phyloP scores from a whole-genome alignment of 2,329 filamentous ascomycete genomes.

The Exophiala alcalophila region DNA sequence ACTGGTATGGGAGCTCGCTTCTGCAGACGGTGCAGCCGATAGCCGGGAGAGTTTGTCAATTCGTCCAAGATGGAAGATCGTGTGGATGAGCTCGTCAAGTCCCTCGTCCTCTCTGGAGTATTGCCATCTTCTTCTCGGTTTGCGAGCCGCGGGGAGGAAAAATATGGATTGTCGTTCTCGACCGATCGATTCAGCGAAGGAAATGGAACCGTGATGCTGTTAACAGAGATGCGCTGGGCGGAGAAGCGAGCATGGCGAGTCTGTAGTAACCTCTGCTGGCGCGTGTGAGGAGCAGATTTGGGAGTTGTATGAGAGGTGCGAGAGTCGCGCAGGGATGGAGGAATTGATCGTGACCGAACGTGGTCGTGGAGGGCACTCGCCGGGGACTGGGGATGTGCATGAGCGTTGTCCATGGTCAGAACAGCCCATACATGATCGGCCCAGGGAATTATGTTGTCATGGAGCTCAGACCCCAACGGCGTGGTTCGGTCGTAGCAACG shows the following conservation, averaged over 20 bases:
- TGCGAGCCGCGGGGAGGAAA: slow-evolving; percentile 9
- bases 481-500: slow-evolving; percentile 12
- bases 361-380: slow-evolving; percentile 16
- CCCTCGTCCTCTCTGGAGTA: slow-evolving; percentile 2
- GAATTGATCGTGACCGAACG: slow-evolving; percentile 18
- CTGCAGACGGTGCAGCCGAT: slow-evolving; percentile 13
- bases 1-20: slow-evolving; percentile 25
- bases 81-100: slow-evolving; percentile 14
- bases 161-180: slow-evolving; percentile 19
- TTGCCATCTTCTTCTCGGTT: slow-evolving; percentile 21
- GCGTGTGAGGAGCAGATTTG: slow-evolving; percentile 22
- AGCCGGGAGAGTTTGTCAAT: slow-evolving; percentile 24
- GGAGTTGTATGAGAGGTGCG: slow-evolving; percentile 13
- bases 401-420: slow-evolving; percentile 23
- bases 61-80: slow-evolving; percentile 25
- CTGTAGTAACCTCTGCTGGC: slow-evolving; percentile 27
- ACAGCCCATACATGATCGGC: too few species aligned
- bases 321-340: slow-evolving; percentile 15
- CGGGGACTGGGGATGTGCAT: slow-evolving; percentile 21
- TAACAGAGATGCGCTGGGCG: slow-evolving; percentile 26
- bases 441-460: slow-evolving; percentile 21
- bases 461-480: slow-evolving; percentile 6
- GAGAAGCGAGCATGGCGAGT: slow-evolving; percentile 29
- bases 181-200: slow-evolving; percentile 18
- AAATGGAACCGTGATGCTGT: slow-evolving; percentile 24